Evolutionary conservation across 352 stramenopile species (phyloP), one percentile per base, ranked within the genome.

Genomic region (Phytophthora syringae): DNA sequence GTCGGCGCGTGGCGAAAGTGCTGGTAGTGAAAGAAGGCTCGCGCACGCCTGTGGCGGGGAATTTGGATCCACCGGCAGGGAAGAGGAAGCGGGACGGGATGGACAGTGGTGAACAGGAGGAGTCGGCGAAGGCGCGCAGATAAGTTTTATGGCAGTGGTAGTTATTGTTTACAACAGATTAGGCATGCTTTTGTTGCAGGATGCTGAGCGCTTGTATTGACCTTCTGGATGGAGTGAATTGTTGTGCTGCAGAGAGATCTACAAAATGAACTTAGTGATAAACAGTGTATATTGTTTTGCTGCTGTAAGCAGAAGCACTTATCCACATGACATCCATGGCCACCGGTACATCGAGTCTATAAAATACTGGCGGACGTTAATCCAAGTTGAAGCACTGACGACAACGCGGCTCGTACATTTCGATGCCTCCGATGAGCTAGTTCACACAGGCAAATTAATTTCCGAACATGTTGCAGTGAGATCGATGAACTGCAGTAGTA

Each of bases 331-430:
- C 32, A 40, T 48, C 22, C 52, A 18, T 44, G 43, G n/a, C n/a
- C 52, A 58, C 45, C 21, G 47, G 2, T 36, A 51, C 34, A 63
- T 39, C 20, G 45, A 32, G 40, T 73, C 59, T 69, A 69, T 56
- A 64, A 42, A 57, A 64, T 70, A 72, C 32, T 64, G 27, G 45
- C 13, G 21, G 52, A 44, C 28, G 5, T 63, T 37, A 75, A 43
- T 69, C 43, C 24, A 75, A 30, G 53, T 79, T 69, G 57, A 92
- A 93, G 70, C 87, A 95, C 37, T 86, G 72, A 44, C 87, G 84
- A 67, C 87, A 95, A 5, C 85, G 83, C 11, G 87, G 87, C 60
- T 92, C 74, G 55, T 95, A 95, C 52, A 92, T 61, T 44, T 95
- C 86, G 45, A 67, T 89, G 6, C 86, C 84, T 2, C 87, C 87